Base-by-base conservation (phyloP, 352 stramenopile species). In the Phytophthora tubulina region DNA sequence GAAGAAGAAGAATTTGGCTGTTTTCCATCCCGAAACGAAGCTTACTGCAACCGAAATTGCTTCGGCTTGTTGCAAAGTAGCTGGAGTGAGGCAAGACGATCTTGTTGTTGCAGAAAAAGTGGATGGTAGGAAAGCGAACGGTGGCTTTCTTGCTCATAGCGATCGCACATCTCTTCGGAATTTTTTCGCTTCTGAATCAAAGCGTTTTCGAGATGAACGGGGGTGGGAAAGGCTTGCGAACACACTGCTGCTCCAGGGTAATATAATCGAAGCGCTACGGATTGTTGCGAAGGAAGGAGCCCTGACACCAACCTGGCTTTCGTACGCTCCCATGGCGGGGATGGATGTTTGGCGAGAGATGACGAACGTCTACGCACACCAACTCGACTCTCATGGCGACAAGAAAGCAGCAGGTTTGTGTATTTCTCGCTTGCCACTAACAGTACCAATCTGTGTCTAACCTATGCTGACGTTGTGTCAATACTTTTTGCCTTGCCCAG, bases 311-410 rank as follows among this genome's bases (percentile, higher is more conserved):
- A 73, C 69, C 8, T 95, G 86, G 86, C 70, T 95, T n/a, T 73
- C 86, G 2, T 80, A 88, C 30, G 86, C 88, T 27, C 86, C 88
- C 1, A 89, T 92, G 82, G 86, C 80, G n/a, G 88, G 88, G 2
- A 51, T 89, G 50, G 82, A 91, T 31, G 76, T 93, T 15, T 95
- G 88, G 88, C 75, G 81, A 32, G 83, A 95, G 44, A 70, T 92
- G 49, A 82, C 84, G 3, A 78, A 79, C 31, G 53, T 93, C 27
- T 95, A 92, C 17, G 86, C 88, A 2, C 68, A 67, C 1, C 88
- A 94, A 41, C 67, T 93, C 2, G 76, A 85, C 13, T 54, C 61
- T 1, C 46, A 72, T 8, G 78, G 86, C 0, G 80, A 93, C 35
- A 81, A 78, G 31, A 87, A 82, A 35, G 49, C 60, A 31, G 86